Evolutionary conservation across 108 stramenopile genomes (phyloP), one percentile per base, ranked within the genome.

Genomic region (Nannochloropsis gaditana): DNA sequence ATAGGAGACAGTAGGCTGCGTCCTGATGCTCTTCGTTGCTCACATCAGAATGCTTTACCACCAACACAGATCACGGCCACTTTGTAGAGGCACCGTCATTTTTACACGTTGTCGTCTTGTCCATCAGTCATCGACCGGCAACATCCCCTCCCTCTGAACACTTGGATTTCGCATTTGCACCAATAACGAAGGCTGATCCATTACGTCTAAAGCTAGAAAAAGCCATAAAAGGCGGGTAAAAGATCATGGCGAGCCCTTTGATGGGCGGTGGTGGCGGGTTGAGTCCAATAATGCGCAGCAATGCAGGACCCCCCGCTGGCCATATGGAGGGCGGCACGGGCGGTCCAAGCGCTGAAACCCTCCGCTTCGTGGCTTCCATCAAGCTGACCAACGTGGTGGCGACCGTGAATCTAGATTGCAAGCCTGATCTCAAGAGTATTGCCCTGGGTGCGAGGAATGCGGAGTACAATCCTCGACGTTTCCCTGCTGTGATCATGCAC

Each of bases 401-500:
- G 41, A 93, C 92, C 9, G 96, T 95, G 81, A 95, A 97, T 86
- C 92, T 98, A 41, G 93, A 93, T n/a, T 91, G 94, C 11, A 92
- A 92, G 9, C 90, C 97, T 41, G 97, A 99, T 85, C 91, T 99
- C 79, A 94, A 95, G 86, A 92, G 93, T 83, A 95, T 99, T 73
- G 96, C 97, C 45, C 91, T 95, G 44, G 93, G 94, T 79, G 95
- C 95, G 84, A 94, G 97, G 21, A 99, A 99, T 86, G 97, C 97
- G 21, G 99, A 99, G 91, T 99, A 97, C 93, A 99, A 98, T 90
- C 97, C 99, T 2, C 92, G 95, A 84, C 93, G 96, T 44, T 98
- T 97, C 85, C 91, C 95, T 3, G 97, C 96, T 43, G 95, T 95
- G 50, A 94, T 98, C 41, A 93, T 98, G 93, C 92, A 96, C 15